Evolutionary conservation across 1,284 basidiomycete genomes (phyloP), one percentile per base, ranked within the genome.

Genomic region (Thelephora terrestris): DNA sequence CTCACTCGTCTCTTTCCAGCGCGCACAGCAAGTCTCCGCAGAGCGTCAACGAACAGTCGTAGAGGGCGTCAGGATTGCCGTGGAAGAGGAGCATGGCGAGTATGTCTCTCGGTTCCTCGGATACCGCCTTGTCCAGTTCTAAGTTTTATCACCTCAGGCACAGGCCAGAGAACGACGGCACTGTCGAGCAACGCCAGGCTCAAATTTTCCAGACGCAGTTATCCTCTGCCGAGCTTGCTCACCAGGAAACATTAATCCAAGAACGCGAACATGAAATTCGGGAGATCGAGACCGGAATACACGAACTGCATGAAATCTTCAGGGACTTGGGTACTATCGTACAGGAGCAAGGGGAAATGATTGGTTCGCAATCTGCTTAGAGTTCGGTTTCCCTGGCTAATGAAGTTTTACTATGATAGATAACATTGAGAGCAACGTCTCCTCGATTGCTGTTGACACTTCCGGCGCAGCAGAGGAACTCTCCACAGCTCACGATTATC

Each of bases 281-380:
- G 40, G 94, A 98, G 62, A 99, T 99, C 52, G 96, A 99, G 69
- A 85, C 81, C 1, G 95, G 96, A 5, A 97, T 99, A 47, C 92
- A 97, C 60, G 95, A 99, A 64, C 71, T 99, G 43, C 85, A 92
- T 45, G 92, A 97, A 66, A 98, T 99, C 59, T 99, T 99, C 75
- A 79, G 91, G 38, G 95, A 99, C 67, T 69, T 99, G 34, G 94
- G 94, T 35, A 93, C 91, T 17, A 78, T 99, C 39, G 93, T 99
- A 2, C 81, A 84, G 55, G 91, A 98, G 62, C 96, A 99, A 64
- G 94, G 95, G 7, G 81, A 81, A 25, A 91, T 98, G 85, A 75
- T 99, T 47, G 92, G 93, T 95, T 53, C 52, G 85, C 70, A n/a
- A 34, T 32, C 18, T 37, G 17, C 16, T 9, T 16, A 16, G 24